A percentile compares a stretch with the other conserved stretches of the same genome.
Conservation (phyloP, 495 filamentous ascomycete genomes). For the Xylaria grammica region DNA sequence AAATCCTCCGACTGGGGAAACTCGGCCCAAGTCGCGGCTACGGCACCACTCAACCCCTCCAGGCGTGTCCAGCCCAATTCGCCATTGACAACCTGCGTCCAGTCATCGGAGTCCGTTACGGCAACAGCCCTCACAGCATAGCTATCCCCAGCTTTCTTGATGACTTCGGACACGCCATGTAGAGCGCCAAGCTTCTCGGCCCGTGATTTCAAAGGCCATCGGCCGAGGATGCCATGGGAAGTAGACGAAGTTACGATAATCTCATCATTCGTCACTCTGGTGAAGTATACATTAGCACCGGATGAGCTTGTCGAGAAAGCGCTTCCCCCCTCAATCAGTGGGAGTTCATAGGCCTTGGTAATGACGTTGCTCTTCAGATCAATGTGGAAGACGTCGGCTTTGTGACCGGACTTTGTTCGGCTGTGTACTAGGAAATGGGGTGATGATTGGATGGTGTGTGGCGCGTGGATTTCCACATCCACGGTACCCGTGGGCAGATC, state of each 20-base stretch:
- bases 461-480: slow-evolving; percentile 73
- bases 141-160: slow-evolving; percentile 62
- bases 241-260: slow-evolving; percentile 73
- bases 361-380: slow-evolving; percentile 68
- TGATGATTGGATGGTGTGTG: slow-evolving; percentile 68
- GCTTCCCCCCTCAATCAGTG: slow-evolving; percentile 68
- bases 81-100: slow-evolving; percentile 83
- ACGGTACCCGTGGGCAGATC: slow-evolving; percentile 63
- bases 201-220: slow-evolving; percentile 64
- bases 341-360: slow-evolving; percentile 75
- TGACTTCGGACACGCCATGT: slow-evolving; percentile 82
- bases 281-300: slow-evolving; percentile 87
- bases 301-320: slow-evolving; percentile 79
- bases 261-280: slow-evolving; percentile 73
- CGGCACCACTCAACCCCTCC: slow-evolving; percentile 77
- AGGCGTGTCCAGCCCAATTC: slow-evolving; percentile 77
- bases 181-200: slow-evolving; percentile 50
- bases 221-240: slow-evolving; percentile 74
- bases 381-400: slow-evolving; percentile 86
- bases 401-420: slow-evolving; percentile 70
- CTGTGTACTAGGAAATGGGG: slow-evolving; percentile 87
- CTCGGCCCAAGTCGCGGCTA: slow-evolving; percentile 81
- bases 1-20: slow-evolving; percentile 72
- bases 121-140: slow-evolving; percentile 81
- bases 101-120: slow-evolving; percentile 72